These are phyloP conservation scores for Cyberlindnera maritima DNA, from an alignment of 805 yeast species.

Conservation along the genomic window DNA sequence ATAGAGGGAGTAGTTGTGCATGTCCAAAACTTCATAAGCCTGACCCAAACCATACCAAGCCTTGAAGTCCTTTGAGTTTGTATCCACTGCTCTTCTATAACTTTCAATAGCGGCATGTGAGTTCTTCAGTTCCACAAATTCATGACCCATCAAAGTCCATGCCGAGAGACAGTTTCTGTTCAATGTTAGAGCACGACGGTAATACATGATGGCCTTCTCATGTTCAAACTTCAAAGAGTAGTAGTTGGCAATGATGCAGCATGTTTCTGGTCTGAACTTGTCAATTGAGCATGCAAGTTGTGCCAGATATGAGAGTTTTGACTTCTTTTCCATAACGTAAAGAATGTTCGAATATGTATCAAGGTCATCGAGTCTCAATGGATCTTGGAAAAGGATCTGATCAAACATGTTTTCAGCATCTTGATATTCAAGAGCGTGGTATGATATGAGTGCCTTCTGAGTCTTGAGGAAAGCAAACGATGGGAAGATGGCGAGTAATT, in stretches of 20 bases:
- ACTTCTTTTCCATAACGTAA: slow-evolving; percentile 86
- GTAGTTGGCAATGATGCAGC: slow-evolving; percentile 91
- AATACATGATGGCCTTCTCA: slow-evolving; percentile 91
- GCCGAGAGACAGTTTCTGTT: slow-evolving; percentile 82
- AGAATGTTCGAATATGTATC: slow-evolving; percentile 93
- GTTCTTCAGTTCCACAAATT: slow-evolving; percentile 92
- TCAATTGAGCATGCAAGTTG: slow-evolving; percentile 82
- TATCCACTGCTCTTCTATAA: slow-evolving; percentile 89
- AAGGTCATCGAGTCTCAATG: slow-evolving; percentile 83
- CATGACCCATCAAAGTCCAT: slow-evolving; percentile 99
- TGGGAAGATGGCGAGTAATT: slow-evolving; percentile 59
- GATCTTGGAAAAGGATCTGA: slow-evolving; percentile 67
- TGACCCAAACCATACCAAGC: slow-evolving; percentile 99
- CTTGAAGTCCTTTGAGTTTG: slow-evolving; percentile 82
- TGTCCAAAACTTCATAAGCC: slow-evolving; percentile 94
- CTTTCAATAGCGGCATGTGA: slow-evolving; percentile 97
- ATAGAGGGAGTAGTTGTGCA: slow-evolving; percentile 89
- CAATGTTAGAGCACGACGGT: slow-evolving; percentile 81
- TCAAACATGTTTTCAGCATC: slow-evolving; percentile 82
- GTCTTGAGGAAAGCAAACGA: slow-evolving; percentile 68
- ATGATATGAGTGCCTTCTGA: slow-evolving; percentile 79
- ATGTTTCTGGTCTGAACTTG: slow-evolving; percentile 87
- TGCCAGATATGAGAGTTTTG: slow-evolving; percentile 83
- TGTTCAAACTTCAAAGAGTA: slow-evolving; percentile 91
- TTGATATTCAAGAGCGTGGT: slow-evolving; percentile 80